Conservation (phyloP, 768 basidiomycete genomes). For the Amanita inopinata region DNA sequence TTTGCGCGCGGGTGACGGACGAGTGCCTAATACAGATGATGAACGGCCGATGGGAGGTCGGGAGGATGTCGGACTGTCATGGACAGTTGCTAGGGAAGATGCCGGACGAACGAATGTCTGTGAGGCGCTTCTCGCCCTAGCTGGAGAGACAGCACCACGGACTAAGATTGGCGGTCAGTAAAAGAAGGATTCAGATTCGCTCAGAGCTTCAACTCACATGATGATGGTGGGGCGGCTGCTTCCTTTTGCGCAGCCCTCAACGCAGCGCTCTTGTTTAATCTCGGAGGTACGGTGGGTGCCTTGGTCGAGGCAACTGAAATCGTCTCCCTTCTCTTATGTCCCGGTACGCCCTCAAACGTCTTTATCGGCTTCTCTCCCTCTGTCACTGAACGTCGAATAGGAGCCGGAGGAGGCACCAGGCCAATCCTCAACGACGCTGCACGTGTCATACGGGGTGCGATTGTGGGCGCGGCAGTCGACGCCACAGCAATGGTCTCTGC, state of each 20-base stretch:
- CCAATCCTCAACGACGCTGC: conserved; percentile 66
- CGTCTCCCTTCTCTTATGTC: conserved; percentile 72
- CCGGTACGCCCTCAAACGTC: conserved; percentile 72
- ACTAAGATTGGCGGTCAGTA: conserved; percentile 24
- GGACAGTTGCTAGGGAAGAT: conserved; percentile 7
- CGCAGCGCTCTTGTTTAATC: conserved; percentile 73
- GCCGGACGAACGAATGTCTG: conserved; percentile 3
- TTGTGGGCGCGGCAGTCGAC: conserved; percentile 60
- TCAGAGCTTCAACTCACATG: conserved; percentile 39
- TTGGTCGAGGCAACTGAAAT: conserved; percentile 60
- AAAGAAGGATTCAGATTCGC: background rate
- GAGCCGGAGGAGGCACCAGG: conserved; percentile 28
- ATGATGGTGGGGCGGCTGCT: conserved; percentile 53
- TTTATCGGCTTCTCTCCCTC: conserved; percentile 19
- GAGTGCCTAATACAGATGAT: background rate
- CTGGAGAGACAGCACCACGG: conserved; percentile 33
- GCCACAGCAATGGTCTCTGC: conserved; percentile 57
- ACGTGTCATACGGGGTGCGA: conserved; percentile 68
- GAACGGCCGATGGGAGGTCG: background rate
- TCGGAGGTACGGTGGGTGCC: conserved; percentile 58
- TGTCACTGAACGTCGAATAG: conserved; percentile 27
- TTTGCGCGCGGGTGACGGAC: background rate
- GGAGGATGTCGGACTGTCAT: too few relatives aligned
- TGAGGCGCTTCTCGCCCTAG: conserved; percentile 6
- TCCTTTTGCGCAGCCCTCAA: conserved; percentile 49